A percentile compares a stretch with the other conserved stretches of the same genome.
These are phyloP conservation scores for Entomortierella beljakovae DNA, from an alignment of 192 early-diverging fungal genomes.

Conservation along the genomic window DNA sequence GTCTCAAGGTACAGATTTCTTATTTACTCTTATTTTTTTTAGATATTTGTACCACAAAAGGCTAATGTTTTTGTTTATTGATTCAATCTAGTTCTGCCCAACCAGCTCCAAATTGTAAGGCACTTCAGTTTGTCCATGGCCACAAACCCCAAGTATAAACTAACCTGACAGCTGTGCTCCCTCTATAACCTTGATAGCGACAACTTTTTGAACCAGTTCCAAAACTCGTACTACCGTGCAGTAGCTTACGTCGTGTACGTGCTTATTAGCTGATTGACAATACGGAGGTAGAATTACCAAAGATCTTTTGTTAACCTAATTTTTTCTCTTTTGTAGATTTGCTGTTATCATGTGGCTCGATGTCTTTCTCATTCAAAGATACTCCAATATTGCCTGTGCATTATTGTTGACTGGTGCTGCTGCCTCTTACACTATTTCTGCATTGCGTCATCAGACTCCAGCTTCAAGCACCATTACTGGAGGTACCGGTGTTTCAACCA, in stretches of 20 bases:
- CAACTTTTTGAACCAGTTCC: slow-evolving; percentile 58
- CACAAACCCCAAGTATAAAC: too few species aligned
- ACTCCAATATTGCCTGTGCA: slow-evolving; percentile 44
- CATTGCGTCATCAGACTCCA: slow-evolving; percentile 59
- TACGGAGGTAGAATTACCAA: too few species aligned
- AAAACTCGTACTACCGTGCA: slow-evolving; percentile 63
- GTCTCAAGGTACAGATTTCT: slow-evolving; percentile 55
- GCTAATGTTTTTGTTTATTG: background rate
- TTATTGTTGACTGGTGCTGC: slow-evolving; percentile 49
- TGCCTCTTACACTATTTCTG: slow-evolving; percentile 58
- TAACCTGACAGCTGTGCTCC: too few species aligned
- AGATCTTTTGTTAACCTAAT: too few species aligned
- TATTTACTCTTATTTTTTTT: background rate
- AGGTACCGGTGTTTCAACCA: slow-evolving; percentile 61
- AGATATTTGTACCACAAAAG: background rate
- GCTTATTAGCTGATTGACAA: background rate
- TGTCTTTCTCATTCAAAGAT: slow-evolving; percentile 15
- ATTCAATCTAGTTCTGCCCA: slow-evolving; percentile 64
- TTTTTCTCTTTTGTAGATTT: slow-evolving; percentile 35
- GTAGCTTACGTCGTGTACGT: slow-evolving; percentile 63
- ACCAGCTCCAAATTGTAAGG: slow-evolving; percentile 64
- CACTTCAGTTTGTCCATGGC: background rate
- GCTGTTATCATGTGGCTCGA: slow-evolving; percentile 64
- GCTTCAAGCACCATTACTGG: slow-evolving; percentile 58
- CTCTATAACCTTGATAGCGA: slow-evolving; percentile 55